These are phyloP conservation scores for Amauroascus verrucosus DNA, from an alignment of 2,329 filamentous ascomycete species.

Conservation along the genomic window DNA sequence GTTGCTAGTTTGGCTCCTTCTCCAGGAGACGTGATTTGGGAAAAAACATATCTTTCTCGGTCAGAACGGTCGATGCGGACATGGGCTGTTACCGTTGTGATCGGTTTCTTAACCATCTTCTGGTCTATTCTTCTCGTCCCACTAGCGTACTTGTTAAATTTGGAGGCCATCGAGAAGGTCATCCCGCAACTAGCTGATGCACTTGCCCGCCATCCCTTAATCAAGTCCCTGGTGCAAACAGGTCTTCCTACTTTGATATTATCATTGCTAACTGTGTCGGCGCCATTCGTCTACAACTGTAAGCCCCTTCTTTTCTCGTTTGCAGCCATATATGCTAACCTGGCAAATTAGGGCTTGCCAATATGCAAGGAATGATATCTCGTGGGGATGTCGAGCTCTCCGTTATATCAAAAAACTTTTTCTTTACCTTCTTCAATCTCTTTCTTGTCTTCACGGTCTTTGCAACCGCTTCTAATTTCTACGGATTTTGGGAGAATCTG, in stretches of 20 bases:
- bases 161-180: constrained; percentile 66
- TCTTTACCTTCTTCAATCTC: constrained; percentile 98
- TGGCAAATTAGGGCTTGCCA: constrained; percentile 53
- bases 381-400: constrained; percentile 90
- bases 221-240: constrained; percentile 70
- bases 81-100: constrained; percentile 75
- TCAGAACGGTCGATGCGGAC: constrained; percentile 62
- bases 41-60: constrained; percentile 76
- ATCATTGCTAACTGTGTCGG: constrained; percentile 76
- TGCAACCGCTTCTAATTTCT: constrained; percentile 66
- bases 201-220: constrained; percentile 57
- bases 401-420: constrained; percentile 95
- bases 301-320: constrained; percentile 22
- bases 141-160: constrained; percentile 67
- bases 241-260: constrained; percentile 76
- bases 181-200: constrained; percentile 59
- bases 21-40: constrained; percentile 89
- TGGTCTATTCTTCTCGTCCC: constrained; percentile 77
- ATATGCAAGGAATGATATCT: constrained; percentile 88
- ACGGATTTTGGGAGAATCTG: constrained; percentile 52
- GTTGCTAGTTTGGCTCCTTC: constrained; percentile 78
- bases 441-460: constrained; percentile 91
- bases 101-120: constrained; percentile 71
- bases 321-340: not conserved
- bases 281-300: constrained; percentile 92